Conservation (phyloP, 108 stramenopile species). For the Fistulifera solaris region DNA sequence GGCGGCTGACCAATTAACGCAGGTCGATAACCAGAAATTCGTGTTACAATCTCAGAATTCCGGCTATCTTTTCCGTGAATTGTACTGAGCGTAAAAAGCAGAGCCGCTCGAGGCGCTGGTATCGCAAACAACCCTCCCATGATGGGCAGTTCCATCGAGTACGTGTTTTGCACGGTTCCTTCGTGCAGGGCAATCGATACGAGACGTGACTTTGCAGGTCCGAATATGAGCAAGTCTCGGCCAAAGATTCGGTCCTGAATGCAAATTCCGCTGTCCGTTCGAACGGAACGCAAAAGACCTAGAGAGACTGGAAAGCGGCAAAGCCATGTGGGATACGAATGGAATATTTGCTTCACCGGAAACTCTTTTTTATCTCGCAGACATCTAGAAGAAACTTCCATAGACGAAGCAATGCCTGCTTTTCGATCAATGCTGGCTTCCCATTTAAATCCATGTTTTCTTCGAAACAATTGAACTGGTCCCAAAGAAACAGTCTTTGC, state of each 20-base stretch:
- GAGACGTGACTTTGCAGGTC: background rate
- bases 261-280: background rate
- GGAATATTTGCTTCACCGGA: background rate
- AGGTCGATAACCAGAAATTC: background rate
- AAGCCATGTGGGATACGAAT: constrained; percentile 1
- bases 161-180: background rate
- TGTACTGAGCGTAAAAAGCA: background rate
- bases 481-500: too few relatives aligned
- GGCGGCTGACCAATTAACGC: background rate
- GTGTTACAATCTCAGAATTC: background rate
- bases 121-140: background rate
- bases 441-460: too few relatives aligned
- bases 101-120: background rate
- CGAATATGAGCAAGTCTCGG: background rate
- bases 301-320: background rate
- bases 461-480: too few relatives aligned
- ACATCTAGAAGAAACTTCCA: background rate
- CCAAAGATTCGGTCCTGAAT: background rate
- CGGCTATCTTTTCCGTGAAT: background rate
- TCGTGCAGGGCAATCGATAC: background rate
- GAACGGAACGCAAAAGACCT: background rate
- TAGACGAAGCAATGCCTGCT: constrained; percentile 2
- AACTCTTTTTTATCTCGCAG: background rate
- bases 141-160: background rate
- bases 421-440: too few relatives aligned